Evolutionary conservation across 106 monocot species (phyloP), one percentile per base, ranked within the genome.

Genomic region (Hemerocallis citrina): DNA sequence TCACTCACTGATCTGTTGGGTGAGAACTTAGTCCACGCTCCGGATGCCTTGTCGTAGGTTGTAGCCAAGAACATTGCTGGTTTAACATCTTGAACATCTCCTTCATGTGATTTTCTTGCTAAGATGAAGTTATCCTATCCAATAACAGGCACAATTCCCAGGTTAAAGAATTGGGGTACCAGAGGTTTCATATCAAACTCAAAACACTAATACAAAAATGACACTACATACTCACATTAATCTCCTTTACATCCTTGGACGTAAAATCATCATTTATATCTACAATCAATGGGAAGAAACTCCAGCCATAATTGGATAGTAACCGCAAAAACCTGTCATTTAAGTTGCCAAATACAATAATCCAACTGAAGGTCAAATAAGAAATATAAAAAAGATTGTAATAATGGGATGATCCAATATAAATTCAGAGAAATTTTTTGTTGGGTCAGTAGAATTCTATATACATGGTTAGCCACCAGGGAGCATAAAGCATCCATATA

Each of bases 51-150:
- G 68, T 98, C 98, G 75, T 91, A 88, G 28, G 84, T 70, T 41
- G 98, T 80, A 51, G 91, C 98, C 76, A 98, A 77, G 43, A 88
- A 98, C 85, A 98, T 82, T 52, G 79, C 74, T 31, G 75, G 79
- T 49, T 75, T 72, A 44, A 73, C 27, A 64, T 65, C 69, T 64
- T 79, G 66, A 63, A 40, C 31, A 72, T 82, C 85, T 75, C 71
- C 75, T 65, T 80, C 75, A 70, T 64, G 69, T 52, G 75, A 73
- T 69, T 88, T 98, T 61, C 91, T 77, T 56, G 77, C 73, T 45
- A 70, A 46, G 44, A 85, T 77, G 57, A 98, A 98, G 33, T 69
- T 72, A 17, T 79, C 86, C 90, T 96, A n/a, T 58, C 46, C 12
- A 46, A 64, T 59, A 58, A 13, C 31, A 41, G 24, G 7, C 20